Base-by-base conservation (phyloP, 2,329 filamentous ascomycete genomes). In the Dothistroma septosporum region DNA sequence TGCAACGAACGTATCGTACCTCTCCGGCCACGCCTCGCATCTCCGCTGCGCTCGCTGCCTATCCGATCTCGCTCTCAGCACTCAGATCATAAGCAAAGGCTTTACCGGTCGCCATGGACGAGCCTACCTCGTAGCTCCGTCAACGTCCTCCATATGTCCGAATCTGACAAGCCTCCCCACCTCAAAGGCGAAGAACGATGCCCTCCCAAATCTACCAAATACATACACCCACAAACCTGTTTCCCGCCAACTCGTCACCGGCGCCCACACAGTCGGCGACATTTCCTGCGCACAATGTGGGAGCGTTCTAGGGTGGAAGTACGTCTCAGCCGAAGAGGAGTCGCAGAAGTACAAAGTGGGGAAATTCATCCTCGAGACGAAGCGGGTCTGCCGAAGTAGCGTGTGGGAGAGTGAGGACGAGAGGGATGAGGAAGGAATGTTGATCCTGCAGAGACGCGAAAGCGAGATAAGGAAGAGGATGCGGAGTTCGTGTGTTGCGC, bases 311-410 rank as follows among this genome's bases (percentile, higher is more conserved):
- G 85, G 85, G 2, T 87, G 85, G 85, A 87, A 87, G 72, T 87
- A 87, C 68, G 80, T 87, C 24, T 78, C 80, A 21, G 85, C 85
- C 0, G 83, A 84, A 61, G 83, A 87, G 64, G 84, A 86, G 61
- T 76, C 73, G 11, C 85, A 87, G 73, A 76, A 79, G 58, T 87
- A 87, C 68, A 87, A 87, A 69, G 82, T 87, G 1, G 85, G 85
- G n/a, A 87, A 87, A 69, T 87, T 84, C 64, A 87, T 87, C 31
- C 72, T 87, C 31, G 85, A 87, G 72, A 86, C 83, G 48, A 83
- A 81, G 72, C 76, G 80, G 57, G 80, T 85, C 9, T 79, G 77
- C 24, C 74, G 77, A 32, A 75, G 76, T 16, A 76, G 78, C 19
- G 79, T 74, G 21, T 87, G 85, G 85, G 84, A 85, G 62, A 70